Base-by-base conservation (phyloP, 2,329 filamentous ascomycete genomes). In the Fusarium chuoi region DNA sequence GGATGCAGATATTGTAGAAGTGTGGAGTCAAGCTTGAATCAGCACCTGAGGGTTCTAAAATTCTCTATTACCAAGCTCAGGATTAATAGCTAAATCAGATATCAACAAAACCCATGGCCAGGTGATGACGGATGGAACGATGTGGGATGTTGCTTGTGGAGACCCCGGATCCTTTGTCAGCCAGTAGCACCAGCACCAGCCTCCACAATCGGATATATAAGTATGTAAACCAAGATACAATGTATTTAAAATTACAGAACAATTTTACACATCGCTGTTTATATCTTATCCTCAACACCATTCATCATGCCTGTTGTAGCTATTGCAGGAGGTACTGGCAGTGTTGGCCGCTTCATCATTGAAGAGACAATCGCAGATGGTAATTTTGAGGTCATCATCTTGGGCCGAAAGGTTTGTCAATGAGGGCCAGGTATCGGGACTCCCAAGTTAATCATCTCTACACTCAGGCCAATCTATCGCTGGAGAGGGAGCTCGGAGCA, bases 391-490 rank as follows among this genome's bases (percentile, higher is more conserved):
- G 45, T 30, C 14, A 30, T 48, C 2, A 22, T 17, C 11, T 8
- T 48, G 8, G 10, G 45, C 7, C 14, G 26, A 11, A 48, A 30
- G 26, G 45, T 22, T 30, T 12, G 20, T 12, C 11, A 26, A 22
- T 8, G 4, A 20, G 7, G 6, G 20, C 14, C 2, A 7, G 4
- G 15, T 17, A 0, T 17, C 5, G 13, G 18, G 1, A 10, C 13
- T 15, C 13, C 2, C 26, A 5, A 30, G 6, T 9, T 48, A 48
- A 48, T 10, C 2, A 15, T 48, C 4, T 28, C 9, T 30, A 48
- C 11, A 7, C 20, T 7, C 13, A 48, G 26, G 20, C 5, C 13
- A 48, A 30, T 10, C 45, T 26, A 12, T 15, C 26, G 22, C 26
- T 48, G 6, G 45, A 48, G 26, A 22, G 11, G 11, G 45, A 48